phyloP scores from a whole-genome alignment of 208 protist genomes.

The Leishmania tropica region DNA sequence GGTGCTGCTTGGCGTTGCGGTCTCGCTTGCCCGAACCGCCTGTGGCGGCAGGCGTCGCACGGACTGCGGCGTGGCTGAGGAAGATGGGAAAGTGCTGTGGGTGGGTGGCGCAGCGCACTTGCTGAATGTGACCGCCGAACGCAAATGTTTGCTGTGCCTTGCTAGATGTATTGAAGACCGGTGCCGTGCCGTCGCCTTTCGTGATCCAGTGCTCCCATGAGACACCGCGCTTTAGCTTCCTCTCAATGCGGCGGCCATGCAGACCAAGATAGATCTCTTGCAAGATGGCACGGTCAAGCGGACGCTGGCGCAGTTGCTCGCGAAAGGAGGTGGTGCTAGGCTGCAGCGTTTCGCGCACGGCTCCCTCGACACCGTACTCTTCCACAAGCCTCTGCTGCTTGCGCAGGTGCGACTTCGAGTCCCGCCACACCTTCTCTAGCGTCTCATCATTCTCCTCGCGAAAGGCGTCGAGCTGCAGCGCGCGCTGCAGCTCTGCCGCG shows the following conservation, averaged over 20 bases:
- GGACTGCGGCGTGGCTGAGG: constrained; percentile 2
- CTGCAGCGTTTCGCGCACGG: constrained; percentile 69
- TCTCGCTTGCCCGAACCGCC: not conserved
- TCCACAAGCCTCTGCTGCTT: constrained; percentile 70
- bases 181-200: constrained; percentile 88
- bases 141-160: constrained; percentile 90
- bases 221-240: constrained; percentile 81
- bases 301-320: constrained; percentile 70
- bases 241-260: constrained; percentile 84
- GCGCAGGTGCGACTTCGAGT: constrained; percentile 78
- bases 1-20: not conserved
- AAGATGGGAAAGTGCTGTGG: constrained; percentile 71
- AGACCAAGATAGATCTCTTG: constrained; percentile 90
- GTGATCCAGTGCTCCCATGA: constrained; percentile 93
- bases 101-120: constrained; percentile 55
- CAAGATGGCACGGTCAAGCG: constrained; percentile 85
- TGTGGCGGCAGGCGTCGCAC: not conserved
- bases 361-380: constrained; percentile 80
- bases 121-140: constrained; percentile 71
- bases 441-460: constrained; percentile 31
- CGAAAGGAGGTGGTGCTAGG: constrained; percentile 67
- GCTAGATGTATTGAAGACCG: constrained; percentile 74
- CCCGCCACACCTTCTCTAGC: constrained; percentile 58
- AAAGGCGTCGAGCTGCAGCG: constrained; percentile 60
- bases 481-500: constrained; percentile 52